phyloP scores from a whole-genome alignment of 2,329 filamentous ascomycete species.

The Talaromyces sp. region DNA sequence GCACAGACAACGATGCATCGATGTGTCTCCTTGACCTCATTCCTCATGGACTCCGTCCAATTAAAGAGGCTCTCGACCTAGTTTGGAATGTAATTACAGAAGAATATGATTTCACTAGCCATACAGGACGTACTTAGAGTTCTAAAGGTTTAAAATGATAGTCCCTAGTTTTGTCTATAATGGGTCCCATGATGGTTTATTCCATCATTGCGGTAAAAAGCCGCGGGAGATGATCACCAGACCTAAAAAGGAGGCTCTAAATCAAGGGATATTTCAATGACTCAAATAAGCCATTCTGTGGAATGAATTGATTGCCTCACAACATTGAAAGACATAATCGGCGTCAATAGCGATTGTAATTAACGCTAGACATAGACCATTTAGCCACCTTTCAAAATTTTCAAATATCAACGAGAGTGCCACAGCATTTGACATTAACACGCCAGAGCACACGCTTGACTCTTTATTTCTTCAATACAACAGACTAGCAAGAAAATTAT shows the following conservation, averaged over 20 bases:
- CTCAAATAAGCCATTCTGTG: not conserved
- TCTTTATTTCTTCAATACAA: not conserved
- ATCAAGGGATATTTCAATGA: not conserved
- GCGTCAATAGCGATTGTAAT: not conserved
- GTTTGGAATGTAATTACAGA: not conserved
- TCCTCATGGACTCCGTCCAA: not conserved
- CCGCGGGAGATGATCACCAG: not conserved
- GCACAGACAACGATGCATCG: not conserved
- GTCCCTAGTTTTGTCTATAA: not conserved
- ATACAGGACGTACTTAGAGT: not conserved
- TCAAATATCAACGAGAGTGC: not conserved
- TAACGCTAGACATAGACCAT: not conserved
- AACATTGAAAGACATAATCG: not conserved
- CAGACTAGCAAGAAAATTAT: slow-evolving; percentile 14
- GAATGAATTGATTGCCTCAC: not conserved
- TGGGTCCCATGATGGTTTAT: not conserved
- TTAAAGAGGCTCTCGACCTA: not conserved
- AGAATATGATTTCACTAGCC: not conserved
- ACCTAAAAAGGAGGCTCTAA: not conserved
- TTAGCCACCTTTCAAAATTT: not conserved
- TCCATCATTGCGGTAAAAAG: not conserved
- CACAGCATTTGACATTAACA: not conserved
- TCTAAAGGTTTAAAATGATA: not conserved
- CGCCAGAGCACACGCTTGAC: not conserved
- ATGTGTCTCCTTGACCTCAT: not conserved